A percentile compares a stretch with the other conserved stretches of the same genome.
phyloP scores from a whole-genome alignment of 2,329 filamentous ascomycete genomes.

The Diaporthe citri region DNA sequence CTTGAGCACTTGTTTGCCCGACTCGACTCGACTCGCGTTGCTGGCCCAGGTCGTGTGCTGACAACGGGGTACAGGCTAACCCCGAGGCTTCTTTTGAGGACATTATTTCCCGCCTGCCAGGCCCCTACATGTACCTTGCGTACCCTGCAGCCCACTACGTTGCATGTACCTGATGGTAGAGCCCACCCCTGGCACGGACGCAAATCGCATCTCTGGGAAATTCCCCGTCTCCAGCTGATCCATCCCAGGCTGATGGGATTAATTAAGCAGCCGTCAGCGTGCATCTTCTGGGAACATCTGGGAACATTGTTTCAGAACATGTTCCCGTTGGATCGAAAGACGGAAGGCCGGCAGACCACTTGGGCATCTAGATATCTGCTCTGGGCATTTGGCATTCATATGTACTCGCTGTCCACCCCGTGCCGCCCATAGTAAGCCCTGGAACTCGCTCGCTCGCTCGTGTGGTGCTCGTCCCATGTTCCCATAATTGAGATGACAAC shows the following conservation, averaged over 20 bases:
- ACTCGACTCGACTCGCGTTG: slow-evolving; percentile 1
- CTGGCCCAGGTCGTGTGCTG: neutral
- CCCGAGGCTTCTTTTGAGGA: slow-evolving; percentile 11
- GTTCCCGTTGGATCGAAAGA: slow-evolving; percentile 5
- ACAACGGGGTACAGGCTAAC: neutral
- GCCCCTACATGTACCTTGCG: neutral
- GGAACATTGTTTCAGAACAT: slow-evolving; percentile 29
- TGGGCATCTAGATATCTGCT: neutral
- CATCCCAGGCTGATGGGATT: slow-evolving; percentile 22
- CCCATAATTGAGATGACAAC: slow-evolving; percentile 34
- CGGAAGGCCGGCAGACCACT: neutral
- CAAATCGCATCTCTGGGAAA: slow-evolving; percentile 29
- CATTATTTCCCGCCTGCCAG: slow-evolving; percentile 5
- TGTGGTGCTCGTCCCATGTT: slow-evolving; percentile 22
- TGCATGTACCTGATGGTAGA: slow-evolving; percentile 12
- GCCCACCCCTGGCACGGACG: slow-evolving; percentile 17
- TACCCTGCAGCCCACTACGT: neutral
- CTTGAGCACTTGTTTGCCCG: neutral
- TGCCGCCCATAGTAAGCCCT: neutral
- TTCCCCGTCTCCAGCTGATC: slow-evolving; percentile 26
- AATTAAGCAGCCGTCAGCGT: slow-evolving; percentile 18
- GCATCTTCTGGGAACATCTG: slow-evolving; percentile 10
- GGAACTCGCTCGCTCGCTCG: neutral
- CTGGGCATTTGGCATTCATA: neutral
- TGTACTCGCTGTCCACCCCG: neutral